These are phyloP conservation scores for Globisporangium radiosum DNA, from an alignment of 352 stramenopile genomes.

Conservation along the genomic window DNA sequence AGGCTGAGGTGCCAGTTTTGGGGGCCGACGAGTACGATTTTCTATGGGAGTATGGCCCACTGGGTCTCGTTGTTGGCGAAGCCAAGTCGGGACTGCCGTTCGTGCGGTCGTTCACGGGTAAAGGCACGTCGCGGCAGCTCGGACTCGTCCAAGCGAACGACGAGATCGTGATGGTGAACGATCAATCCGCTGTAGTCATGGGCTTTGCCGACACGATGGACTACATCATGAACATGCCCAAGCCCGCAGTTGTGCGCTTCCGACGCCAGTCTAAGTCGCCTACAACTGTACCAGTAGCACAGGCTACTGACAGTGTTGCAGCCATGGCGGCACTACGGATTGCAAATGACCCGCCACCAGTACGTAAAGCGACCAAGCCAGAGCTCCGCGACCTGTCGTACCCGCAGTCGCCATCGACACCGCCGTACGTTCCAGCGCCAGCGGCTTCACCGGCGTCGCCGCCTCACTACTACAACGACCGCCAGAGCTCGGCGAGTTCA, in stretches of 20 bases:
- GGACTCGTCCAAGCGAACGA: conserved; percentile 64
- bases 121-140: conserved; percentile 67
- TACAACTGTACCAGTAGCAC: not conserved
- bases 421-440: not conserved
- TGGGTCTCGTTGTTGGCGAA: conserved; percentile 67
- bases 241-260: conserved; percentile 74
- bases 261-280: conserved; percentile 16
- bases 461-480: conserved; percentile 1
- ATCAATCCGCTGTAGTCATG: conserved; percentile 33
- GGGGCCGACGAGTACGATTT: conserved; percentile 76
- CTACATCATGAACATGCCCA: conserved; percentile 82
- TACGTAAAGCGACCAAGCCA: conserved; percentile 9
- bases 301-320: not conserved
- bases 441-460: not conserved
- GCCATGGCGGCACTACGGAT: conserved; percentile 6
- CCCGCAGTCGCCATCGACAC: not conserved
- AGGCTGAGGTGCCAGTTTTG: conserved; percentile 45
- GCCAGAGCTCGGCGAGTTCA: not conserved
- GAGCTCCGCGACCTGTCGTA: conserved; percentile 8
- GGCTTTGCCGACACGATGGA: conserved; percentile 79
- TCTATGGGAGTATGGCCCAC: conserved; percentile 70
- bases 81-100: conserved; percentile 50
- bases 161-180: conserved; percentile 80
- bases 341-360: conserved; percentile 8
- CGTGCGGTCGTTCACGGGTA: conserved; percentile 77